Evolutionary conservation across 2,329 filamentous ascomycete species (phyloP).

Genomic region (Hawksworthiomyces lignivorus): DNA sequence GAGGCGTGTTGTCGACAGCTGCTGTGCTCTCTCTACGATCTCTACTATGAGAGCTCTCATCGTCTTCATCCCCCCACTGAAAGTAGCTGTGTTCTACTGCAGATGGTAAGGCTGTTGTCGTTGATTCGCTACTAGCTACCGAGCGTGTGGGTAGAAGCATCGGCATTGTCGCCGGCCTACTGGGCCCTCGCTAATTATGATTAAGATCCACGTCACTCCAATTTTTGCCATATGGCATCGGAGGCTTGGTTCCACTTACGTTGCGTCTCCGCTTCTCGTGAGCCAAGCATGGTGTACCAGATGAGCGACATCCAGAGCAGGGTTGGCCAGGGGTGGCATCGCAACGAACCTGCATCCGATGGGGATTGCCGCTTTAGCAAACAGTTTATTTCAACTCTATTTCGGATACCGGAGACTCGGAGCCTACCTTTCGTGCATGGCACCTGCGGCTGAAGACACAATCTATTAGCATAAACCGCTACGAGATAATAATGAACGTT

Average conservation of each 20-base stretch:
- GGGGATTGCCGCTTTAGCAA: not conserved
- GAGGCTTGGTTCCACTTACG: not conserved
- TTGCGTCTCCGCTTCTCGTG: conserved; percentile 13
- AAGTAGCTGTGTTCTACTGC: too few relatives aligned
- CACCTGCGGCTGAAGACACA: conserved; percentile 7
- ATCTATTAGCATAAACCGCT: too few relatives aligned
- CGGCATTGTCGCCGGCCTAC: conserved; percentile 5
- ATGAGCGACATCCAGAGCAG: conserved; percentile 9
- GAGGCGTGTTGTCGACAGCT: not conserved
- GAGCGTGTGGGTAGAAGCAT: conserved; percentile 7
- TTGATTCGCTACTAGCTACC: too few relatives aligned
- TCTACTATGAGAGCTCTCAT: too few relatives aligned
- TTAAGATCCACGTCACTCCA: too few relatives aligned
- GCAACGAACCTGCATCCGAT: conserved; percentile 6
- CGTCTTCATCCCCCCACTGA: too few relatives aligned
- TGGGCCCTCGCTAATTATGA: conserved; percentile 6
- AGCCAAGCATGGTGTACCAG: conserved; percentile 11
- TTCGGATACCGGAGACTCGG: not conserved
- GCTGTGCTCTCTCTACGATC: not conserved
- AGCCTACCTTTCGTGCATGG: conserved; percentile 9
- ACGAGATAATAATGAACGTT: too few relatives aligned
- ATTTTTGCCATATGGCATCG: not conserved
- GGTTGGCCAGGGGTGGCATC: conserved; percentile 5
- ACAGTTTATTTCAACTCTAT: too few relatives aligned
- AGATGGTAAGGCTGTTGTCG: too few relatives aligned